A percentile compares a stretch with the other conserved stretches of the same genome.
Conservation (phyloP, 2,329 filamentous ascomycete genomes). For the Emergomyces orientalis region DNA sequence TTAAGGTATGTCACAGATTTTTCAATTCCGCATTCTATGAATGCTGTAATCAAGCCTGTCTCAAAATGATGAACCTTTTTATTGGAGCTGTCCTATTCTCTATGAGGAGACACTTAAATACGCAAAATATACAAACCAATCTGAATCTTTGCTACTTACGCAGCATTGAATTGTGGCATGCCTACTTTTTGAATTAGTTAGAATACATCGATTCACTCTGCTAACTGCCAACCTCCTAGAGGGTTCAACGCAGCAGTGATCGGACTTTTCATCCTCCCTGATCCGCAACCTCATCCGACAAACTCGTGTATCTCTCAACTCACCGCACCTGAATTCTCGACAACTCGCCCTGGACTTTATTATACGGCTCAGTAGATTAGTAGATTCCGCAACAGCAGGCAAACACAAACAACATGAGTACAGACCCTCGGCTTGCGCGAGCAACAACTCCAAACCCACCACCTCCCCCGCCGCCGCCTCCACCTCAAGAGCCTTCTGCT, state of each 20-base stretch:
- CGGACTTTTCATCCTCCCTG: conserved; percentile 8
- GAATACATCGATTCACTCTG: background rate
- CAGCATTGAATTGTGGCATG: background rate
- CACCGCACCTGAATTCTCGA: background rate
- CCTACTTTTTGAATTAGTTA: background rate
- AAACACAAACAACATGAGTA: conserved; percentile 32
- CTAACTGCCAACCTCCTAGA: conserved; percentile 5
- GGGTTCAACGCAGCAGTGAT: conserved; percentile 3
- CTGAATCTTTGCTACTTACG: conserved; percentile 12
- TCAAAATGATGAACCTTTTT: conserved; percentile 22
- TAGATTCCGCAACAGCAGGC: background rate
- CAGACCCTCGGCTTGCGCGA: conserved; percentile 44
- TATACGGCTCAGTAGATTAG: background rate
- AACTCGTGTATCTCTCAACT: background rate
- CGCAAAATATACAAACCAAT: conserved; percentile 17
- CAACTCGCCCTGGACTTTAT: background rate
- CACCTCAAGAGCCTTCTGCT: conserved; percentile 25
- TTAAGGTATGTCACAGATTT: background rate
- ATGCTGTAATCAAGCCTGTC: background rate
- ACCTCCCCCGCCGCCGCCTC: conserved; percentile 45
- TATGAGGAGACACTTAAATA: conserved; percentile 20
- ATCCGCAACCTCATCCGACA: background rate
- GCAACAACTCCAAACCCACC: conserved; percentile 33
- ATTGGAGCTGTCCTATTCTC: conserved; percentile 28
- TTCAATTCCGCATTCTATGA: background rate